Evolutionary conservation across 805 yeast species (phyloP).

Genomic region (Komagataella pastoris): DNA sequence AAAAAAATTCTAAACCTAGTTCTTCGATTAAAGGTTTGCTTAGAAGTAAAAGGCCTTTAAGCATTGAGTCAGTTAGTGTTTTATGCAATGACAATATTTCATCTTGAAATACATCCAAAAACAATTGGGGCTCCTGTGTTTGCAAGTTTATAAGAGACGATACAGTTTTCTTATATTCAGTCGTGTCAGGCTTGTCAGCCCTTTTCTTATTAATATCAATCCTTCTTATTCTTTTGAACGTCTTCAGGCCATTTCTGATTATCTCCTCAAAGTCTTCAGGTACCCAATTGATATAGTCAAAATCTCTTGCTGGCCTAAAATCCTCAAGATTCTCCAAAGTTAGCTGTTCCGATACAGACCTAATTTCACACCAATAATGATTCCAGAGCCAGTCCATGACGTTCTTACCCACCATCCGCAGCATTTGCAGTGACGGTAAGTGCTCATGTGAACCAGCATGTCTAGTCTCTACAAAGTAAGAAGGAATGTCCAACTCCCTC

Average conservation of each 20-base stretch:
- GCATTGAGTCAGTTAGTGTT: not conserved
- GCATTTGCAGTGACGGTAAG: conserved; percentile 56
- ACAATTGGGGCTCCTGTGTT: not conserved
- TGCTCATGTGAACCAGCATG: conserved; percentile 87
- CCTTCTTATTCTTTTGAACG: conserved; percentile 36
- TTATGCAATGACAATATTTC: not conserved
- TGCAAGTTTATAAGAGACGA: not conserved
- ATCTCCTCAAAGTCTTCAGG: conserved; percentile 2
- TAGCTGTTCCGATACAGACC: conserved; percentile 5
- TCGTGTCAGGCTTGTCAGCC: conserved; percentile 28
- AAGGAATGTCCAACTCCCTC: conserved; percentile 51
- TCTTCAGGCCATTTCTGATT: conserved; percentile 25
- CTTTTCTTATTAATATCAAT: conserved; percentile 21
- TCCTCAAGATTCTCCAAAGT: conserved; percentile 4
- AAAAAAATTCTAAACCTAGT: not conserved
- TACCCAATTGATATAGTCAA: not conserved
- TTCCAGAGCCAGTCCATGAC: conserved; percentile 68
- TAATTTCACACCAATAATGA: conserved; percentile 52
- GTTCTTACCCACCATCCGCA: conserved; percentile 41
- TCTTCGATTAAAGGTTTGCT: not conserved
- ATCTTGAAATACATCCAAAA: not conserved
- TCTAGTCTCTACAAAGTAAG: conserved; percentile 76
- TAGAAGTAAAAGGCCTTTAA: not conserved
- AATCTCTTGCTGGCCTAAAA: not conserved
- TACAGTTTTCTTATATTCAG: conserved; percentile 13